Percentiles rank a stretch among this genome's conserved stretches.
Conservation (phyloP, 2,329 filamentous ascomycete species). For the Fusarium tupiense region DNA sequence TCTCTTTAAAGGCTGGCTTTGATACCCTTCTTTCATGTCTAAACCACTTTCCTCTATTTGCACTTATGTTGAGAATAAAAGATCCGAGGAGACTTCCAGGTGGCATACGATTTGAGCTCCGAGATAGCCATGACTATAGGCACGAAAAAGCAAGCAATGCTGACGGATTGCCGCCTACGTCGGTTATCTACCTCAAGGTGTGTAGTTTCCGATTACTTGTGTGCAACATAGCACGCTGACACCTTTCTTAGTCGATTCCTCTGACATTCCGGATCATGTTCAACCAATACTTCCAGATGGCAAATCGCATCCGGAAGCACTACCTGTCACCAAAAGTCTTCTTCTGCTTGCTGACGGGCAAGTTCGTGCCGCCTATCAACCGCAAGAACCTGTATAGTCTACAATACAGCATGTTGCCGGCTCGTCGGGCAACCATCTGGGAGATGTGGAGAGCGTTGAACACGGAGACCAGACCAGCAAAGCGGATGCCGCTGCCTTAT, state of each 20-base stretch:
- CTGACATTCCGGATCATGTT: conserved; percentile 95
- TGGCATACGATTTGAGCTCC: conserved; percentile 90
- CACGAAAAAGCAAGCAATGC: conserved; percentile 50
- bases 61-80: conserved; percentile 94
- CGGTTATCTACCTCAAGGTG: conserved; percentile 89
- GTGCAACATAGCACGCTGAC: neutral
- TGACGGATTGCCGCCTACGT: conserved; percentile 70
- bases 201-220: conserved; percentile 5
- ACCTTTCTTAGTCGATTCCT: conserved; percentile 75
- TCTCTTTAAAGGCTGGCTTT: conserved; percentile 87
- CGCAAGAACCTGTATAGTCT: conserved; percentile 93
- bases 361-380: conserved; percentile 94
- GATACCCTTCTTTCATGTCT: conserved; percentile 93
- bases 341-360: conserved; percentile 86
- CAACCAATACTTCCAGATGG: conserved; percentile 95
- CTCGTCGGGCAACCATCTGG: conserved; percentile 78
- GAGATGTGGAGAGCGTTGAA: conserved; percentile 86
- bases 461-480: conserved; percentile 57
- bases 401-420: conserved; percentile 97
- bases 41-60: conserved; percentile 98
- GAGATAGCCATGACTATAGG: conserved; percentile 71
- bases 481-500: conserved; percentile 50
- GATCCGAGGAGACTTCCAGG: conserved; percentile 88
- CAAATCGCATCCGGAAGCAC: conserved; percentile 90
- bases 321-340: conserved; percentile 91